Percentiles rank a stretch among this genome's conserved stretches.
These are phyloP conservation scores for Boeremia lycopersici DNA, from an alignment of 2,329 filamentous ascomycete species.

Conservation along the genomic window DNA sequence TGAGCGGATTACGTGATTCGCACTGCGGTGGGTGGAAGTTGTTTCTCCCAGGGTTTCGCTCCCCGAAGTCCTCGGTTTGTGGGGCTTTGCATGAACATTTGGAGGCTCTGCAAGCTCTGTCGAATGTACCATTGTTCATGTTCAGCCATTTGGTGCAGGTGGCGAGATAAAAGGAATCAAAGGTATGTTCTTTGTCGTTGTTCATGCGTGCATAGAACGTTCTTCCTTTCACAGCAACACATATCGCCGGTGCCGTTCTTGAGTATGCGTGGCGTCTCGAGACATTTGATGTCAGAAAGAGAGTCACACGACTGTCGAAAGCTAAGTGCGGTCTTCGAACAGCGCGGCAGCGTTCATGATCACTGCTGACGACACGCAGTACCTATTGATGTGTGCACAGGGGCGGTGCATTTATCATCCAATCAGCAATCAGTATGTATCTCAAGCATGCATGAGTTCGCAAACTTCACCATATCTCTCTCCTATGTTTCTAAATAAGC, in stretches of 20 bases:
- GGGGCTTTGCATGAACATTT: conserved; percentile 39
- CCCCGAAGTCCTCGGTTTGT: conserved; percentile 17
- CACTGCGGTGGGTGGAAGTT: too few relatives aligned
- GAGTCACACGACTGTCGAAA: background rate
- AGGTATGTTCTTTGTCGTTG: conserved; percentile 22
- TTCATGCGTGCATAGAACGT: conserved; percentile 8
- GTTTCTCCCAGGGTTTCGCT: too few relatives aligned
- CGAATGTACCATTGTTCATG: background rate
- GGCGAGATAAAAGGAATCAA: conserved; percentile 39
- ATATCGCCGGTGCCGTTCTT: conserved; percentile 29
- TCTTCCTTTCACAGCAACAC: conserved; percentile 35
- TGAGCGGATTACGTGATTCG: too few relatives aligned
- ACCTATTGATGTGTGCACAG: conserved; percentile 4
- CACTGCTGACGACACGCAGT: background rate
- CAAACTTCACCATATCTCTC: background rate
- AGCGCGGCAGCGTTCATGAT: background rate
- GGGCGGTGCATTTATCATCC: background rate
- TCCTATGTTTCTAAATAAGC: background rate
- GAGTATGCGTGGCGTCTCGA: background rate
- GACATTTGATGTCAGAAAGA: background rate
- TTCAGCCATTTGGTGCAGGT: conserved; percentile 29
- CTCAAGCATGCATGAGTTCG: background rate
- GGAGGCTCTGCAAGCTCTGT: background rate
- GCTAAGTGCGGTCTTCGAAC: background rate
- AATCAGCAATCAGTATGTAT: conserved; percentile 1